Evolutionary conservation across 139 green algal species (phyloP), one percentile per base, ranked within the genome.

Genomic region (Trebouxia sp.): DNA sequence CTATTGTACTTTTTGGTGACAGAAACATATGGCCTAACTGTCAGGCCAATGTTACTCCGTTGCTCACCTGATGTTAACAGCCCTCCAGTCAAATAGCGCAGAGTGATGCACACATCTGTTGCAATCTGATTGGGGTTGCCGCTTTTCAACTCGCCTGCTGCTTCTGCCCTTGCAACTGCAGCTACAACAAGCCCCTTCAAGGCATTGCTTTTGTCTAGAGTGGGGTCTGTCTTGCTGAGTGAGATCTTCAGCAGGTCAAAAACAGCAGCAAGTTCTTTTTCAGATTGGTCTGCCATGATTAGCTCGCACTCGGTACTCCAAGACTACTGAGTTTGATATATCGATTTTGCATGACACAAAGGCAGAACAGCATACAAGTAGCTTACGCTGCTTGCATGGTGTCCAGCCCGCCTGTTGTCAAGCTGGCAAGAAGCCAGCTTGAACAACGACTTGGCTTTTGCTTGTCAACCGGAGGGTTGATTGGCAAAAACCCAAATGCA

Each of bases 61-160:
- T 20, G 17, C 17, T 70, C 62, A 70, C 62, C 32, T 70, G 62
- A 20, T n/a, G 62, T 24, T 43, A 70, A 70, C 62, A 70, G 32
- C 62, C 62, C 62, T 20, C 62, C 62, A n/a, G 62, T 70, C 62
- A 70, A 24, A 24, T 70, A 24, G 62, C 62, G 62, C 62, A 70
- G 62, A 70, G 62, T 70, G 17, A 70, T 70, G 62, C 62, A 70
- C 62, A 70, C 62, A 70, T 70, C 62, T 70, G 62, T 70, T 70
- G 62, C 62, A 70, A 70, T 70, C 62, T 70, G 62, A 70, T 70
- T 70, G 62, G 62, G 62, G 62, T 70, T 70, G 62, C 30, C 62
- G 62, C 62, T 4, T 70, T 70, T 70, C 62, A 70, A 24, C 62
- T 70, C 62, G 12, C 62, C 62, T 70, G 62, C 62, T n/a, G 62